These are phyloP conservation scores for Tephrocybe rancida DNA, from an alignment of 768 basidiomycete species.

Conservation along the genomic window DNA sequence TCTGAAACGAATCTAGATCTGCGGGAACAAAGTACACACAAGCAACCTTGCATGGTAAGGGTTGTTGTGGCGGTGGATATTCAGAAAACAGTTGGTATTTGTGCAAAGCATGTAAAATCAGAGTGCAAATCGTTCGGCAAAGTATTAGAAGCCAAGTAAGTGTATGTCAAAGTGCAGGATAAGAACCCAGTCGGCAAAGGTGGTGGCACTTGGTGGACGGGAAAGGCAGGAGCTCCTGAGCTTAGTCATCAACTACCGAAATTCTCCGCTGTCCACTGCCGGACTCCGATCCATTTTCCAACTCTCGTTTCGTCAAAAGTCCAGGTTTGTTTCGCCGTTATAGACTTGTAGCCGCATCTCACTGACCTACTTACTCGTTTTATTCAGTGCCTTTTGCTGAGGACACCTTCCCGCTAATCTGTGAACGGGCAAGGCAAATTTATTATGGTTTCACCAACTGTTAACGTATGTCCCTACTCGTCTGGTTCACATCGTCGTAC, in stretches of 20 bases:
- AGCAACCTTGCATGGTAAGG: no score
- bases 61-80: no score
- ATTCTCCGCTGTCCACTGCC: slow-evolving; percentile 36
- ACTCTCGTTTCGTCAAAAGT: slow-evolving; percentile 33
- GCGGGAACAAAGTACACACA: no score
- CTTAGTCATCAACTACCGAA: slow-evolving; percentile 47
- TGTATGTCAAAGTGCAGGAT: no score
- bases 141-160: no score
- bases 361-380: neutral
- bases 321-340: slow-evolving; percentile 29
- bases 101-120: no score
- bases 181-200: no score
- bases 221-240: neutral
- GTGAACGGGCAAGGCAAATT: slow-evolving; percentile 30
- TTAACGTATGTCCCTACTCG: slow-evolving; percentile 58
- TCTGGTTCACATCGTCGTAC: neutral
- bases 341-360: neutral
- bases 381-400: slow-evolving; percentile 12
- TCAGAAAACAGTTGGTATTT: no score
- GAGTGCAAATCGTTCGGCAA: no score
- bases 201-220: no score
- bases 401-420: slow-evolving; percentile 26
- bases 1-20: no score
- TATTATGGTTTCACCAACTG: slow-evolving; percentile 71
- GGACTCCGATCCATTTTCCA: slow-evolving; percentile 26